These are phyloP conservation scores for Thalassiosira mediterranea DNA, from an alignment of 352 stramenopile genomes.

Conservation along the genomic window DNA sequence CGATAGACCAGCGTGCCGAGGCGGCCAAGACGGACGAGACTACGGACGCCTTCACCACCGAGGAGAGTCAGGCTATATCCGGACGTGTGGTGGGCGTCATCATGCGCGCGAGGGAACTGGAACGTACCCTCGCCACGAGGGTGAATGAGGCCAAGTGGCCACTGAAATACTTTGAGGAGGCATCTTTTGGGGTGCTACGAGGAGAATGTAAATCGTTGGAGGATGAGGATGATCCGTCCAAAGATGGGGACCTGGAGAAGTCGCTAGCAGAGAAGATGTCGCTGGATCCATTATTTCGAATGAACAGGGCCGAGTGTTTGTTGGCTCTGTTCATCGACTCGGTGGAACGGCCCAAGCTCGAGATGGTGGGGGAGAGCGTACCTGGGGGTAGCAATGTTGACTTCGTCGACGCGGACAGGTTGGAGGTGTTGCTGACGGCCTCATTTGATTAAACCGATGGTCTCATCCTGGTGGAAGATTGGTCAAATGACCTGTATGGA, in stretches of 20 bases:
- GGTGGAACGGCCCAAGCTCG: conserved; percentile 72
- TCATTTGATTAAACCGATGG: too few relatives aligned
- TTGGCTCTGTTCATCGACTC: conserved; percentile 70
- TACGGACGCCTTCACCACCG: conserved; percentile 36
- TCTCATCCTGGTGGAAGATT: too few relatives aligned
- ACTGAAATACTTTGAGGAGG: conserved; percentile 64
- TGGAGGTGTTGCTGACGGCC: conserved; percentile 66
- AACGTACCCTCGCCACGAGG: conserved; percentile 43
- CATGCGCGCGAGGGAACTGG: conserved; percentile 75
- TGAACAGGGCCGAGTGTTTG: conserved; percentile 79
- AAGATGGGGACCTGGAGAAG: conserved; percentile 41
- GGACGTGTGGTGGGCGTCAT: conserved; percentile 77
- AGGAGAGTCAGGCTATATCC: conserved; percentile 72
- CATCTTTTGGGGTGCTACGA: conserved; percentile 65
- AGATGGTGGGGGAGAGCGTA: conserved; percentile 52
- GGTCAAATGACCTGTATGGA: too few relatives aligned
- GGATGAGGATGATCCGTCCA: conserved; percentile 5
- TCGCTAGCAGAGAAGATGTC: conserved; percentile 44
- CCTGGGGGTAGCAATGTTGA: conserved; percentile 67
- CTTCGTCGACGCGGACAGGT: conserved; percentile 79
- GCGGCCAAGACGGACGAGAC: conserved; percentile 56
- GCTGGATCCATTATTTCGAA: conserved; percentile 70
- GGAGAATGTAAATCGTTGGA: conserved; percentile 30
- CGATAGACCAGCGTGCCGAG: conserved; percentile 60
- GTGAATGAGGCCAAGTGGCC: conserved; percentile 49